These are phyloP conservation scores for Arctium minus DNA, from an alignment of 129 eudicot genomes.

Conservation along the genomic window DNA sequence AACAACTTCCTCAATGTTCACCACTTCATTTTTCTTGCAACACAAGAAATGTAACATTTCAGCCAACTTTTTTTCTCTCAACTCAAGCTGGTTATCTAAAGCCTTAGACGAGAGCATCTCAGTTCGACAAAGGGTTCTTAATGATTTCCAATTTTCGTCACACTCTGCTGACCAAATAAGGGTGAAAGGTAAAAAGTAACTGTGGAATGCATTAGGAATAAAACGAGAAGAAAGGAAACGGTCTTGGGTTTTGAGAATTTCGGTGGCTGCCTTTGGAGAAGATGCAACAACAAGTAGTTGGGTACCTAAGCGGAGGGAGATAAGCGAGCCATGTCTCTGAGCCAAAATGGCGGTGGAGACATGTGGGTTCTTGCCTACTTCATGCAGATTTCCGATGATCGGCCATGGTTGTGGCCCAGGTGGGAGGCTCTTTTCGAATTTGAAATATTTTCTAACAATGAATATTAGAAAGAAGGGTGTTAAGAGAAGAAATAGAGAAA, in stretches of 20 bases:
- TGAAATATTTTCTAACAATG: not conserved
- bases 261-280: constrained; percentile 21
- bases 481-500: not conserved
- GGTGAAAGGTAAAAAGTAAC: not conserved
- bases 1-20: constrained; percentile 22
- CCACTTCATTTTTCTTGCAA: constrained; percentile 1
- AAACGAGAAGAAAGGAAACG: constrained; percentile 18
- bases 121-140: constrained; percentile 11
- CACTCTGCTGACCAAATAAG: constrained; percentile 13
- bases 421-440: not conserved
- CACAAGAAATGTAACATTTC: constrained; percentile 1
- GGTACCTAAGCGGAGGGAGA: constrained; percentile 30
- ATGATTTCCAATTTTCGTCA: constrained; percentile 13
- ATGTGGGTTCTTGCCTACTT: constrained; percentile 22
- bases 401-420: constrained; percentile 32
- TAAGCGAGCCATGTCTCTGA: constrained; percentile 19
- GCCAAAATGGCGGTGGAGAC: constrained; percentile 15
- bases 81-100: constrained; percentile 1
- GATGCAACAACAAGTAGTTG: constrained; percentile 30
- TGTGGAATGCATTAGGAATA: constrained; percentile 7
- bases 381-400: constrained; percentile 25
- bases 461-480: not conserved
- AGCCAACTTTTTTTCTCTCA: not conserved
- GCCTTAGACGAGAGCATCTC: constrained; percentile 23
- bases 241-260: constrained; percentile 33